Percentiles rank a stretch among this genome's conserved stretches.
phyloP scores from a whole-genome alignment of 495 filamentous ascomycete species.

The Hypoxylon crocopeplum region DNA sequence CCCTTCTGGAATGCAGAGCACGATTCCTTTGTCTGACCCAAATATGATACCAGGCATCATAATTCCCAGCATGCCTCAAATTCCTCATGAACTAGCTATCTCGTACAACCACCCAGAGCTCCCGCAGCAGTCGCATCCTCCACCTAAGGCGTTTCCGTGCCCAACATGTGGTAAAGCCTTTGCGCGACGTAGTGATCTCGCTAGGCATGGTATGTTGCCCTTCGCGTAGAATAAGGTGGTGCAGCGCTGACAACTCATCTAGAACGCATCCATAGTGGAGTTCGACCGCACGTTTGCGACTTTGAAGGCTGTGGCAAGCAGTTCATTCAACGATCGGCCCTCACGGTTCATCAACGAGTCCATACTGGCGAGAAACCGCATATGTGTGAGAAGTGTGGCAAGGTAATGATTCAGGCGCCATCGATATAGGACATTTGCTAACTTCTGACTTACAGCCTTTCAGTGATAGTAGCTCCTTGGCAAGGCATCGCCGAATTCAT shows the following conservation, averaged over 20 bases:
- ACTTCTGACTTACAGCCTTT: constrained; percentile 77
- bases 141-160: constrained; percentile 84
- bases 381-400: constrained; percentile 95
- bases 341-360: constrained; percentile 94
- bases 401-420: constrained; percentile 64
- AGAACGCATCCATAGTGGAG: constrained; percentile 96
- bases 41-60: constrained; percentile 49
- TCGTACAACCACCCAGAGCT: constrained; percentile 42
- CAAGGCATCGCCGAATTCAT: constrained; percentile 92
- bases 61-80: constrained; percentile 39
- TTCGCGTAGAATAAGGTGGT: neutral
- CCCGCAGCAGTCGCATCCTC: constrained; percentile 39
- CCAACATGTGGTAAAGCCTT: constrained; percentile 90
- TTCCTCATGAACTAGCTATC: constrained; percentile 45
- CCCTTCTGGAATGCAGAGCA: constrained; percentile 53
- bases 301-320: constrained; percentile 89
- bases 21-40: constrained; percentile 54
- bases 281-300: constrained; percentile 92
- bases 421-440: constrained; percentile 23
- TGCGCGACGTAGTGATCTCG: constrained; percentile 91
- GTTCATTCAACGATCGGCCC: constrained; percentile 96
- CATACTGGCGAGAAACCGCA: constrained; percentile 99
- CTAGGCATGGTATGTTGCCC: constrained; percentile 80
- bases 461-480: constrained; percentile 95
- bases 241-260: constrained; percentile 40